Percentiles rank a stretch among this genome's conserved stretches.
These are phyloP conservation scores for Lumnitzera racemosa DNA, from an alignment of 345 rosid genomes.

Conservation along the genomic window DNA sequence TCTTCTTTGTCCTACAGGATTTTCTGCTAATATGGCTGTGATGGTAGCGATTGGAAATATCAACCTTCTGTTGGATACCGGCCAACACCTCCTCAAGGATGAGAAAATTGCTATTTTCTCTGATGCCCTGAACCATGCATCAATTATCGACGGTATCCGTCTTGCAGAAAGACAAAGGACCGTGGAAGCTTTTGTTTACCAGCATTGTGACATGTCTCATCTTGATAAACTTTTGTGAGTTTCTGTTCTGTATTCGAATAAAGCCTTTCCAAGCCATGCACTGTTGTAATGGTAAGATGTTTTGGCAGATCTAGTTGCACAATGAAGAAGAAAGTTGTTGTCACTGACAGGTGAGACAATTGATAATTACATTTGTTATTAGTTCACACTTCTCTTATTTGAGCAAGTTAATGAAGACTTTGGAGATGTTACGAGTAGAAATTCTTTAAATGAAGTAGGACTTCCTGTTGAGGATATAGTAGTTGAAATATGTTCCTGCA, in stretches of 20 bases:
- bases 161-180: slow-evolving; percentile 70
- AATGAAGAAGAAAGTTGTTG: slow-evolving; percentile 77
- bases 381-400: slow-evolving; percentile 4
- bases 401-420: background rate
- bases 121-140: slow-evolving; percentile 91
- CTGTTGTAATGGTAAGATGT: slow-evolving; percentile 9
- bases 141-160: slow-evolving; percentile 89
- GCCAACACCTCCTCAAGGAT: slow-evolving; percentile 29
- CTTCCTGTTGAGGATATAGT: no score
- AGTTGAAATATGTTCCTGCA: no score
- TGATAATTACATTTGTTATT: slow-evolving; percentile 5
- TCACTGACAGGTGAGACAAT: slow-evolving; percentile 79
- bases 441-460: no score
- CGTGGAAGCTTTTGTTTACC: slow-evolving; percentile 56
- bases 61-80: slow-evolving; percentile 51
- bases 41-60: slow-evolving; percentile 89
- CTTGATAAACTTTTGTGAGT: slow-evolving; percentile 63
- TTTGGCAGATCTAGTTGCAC: slow-evolving; percentile 62
- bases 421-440: background rate
- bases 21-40: slow-evolving; percentile 90
- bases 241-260: slow-evolving; percentile 5
- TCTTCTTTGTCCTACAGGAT: slow-evolving; percentile 97
- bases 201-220: slow-evolving; percentile 83
- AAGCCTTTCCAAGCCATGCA: slow-evolving; percentile 2
- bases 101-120: slow-evolving; percentile 86